Evolutionary conservation across 1,139 yeast species (phyloP), one percentile per base, ranked within the genome.

Genomic region (Lodderomyces elongisporus): DNA sequence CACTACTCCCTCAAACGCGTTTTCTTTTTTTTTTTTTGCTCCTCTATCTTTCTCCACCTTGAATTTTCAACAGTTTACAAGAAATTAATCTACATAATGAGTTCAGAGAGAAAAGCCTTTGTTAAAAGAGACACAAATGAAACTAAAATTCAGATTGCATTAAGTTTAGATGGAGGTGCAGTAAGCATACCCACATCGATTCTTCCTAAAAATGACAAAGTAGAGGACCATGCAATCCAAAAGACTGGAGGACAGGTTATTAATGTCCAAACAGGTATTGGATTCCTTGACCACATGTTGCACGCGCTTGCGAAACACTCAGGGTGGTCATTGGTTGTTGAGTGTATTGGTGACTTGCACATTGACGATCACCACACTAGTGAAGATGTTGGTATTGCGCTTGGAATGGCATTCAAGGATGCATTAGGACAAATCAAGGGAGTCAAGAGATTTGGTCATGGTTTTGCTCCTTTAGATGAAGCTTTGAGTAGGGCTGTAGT

Each of bases 341-440:
- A 85, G 52, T 89, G 97, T 60, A 73, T 83, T 41, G 98, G 98
- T 25, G 98, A 91, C 55, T 66, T 88, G 51, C 95, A 88, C 58
- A 89, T 91, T 35, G 98, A 91, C 56, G 98, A 91, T 60, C 98
- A 91, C 58, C 98, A 91, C 58, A 80, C 95, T 1, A 84, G 96
- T 4, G 98, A 91, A 59, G 98, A 91, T 60, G 87, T 88, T 42
- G 96, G 91, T 27, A 85, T 91, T 45, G 87, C 96, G 1, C 66
- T 91, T 23, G 98, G 98, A 3, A 67, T 71, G 48, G 94, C 96
- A 1, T 88, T 91, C 66, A 84, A 87, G 52, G 66, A 82, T 49
- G 97, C 97, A 1, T 62, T 91, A 42, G 97, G 97, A 14, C 83
- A 79, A 27, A 84, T 91, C 25, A 76, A 77, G 48, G 98, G 98